These are phyloP conservation scores for Lentinula detonsa DNA, from an alignment of 768 basidiomycete genomes.

Conservation along the genomic window DNA sequence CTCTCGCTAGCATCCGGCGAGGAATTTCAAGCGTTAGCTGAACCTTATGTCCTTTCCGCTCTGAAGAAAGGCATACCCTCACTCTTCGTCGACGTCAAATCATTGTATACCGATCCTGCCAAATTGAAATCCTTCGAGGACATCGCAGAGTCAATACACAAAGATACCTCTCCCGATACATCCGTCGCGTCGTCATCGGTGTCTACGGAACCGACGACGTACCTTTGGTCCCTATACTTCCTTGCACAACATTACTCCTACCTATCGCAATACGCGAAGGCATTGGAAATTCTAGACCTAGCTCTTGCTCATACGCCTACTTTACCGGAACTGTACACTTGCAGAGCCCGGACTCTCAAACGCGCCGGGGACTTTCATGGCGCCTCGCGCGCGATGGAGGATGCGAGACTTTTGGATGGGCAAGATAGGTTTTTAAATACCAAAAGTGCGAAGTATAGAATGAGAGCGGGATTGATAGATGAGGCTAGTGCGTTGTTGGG, in stretches of 20 bases:
- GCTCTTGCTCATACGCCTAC: constrained; percentile 89
- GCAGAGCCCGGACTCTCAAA: constrained; percentile 80
- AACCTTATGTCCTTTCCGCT: constrained; percentile 61
- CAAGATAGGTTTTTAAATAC: constrained; percentile 96
- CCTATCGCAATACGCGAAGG: constrained; percentile 41
- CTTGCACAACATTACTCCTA: constrained; percentile 85
- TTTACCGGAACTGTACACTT: constrained; percentile 82
- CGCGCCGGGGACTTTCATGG: constrained; percentile 74
- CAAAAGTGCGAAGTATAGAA: constrained; percentile 85
- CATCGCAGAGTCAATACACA: constrained; percentile 47
- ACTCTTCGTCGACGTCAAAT: constrained; percentile 87
- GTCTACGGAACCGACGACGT: constrained; percentile 62
- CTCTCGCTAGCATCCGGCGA: constrained; percentile 64
- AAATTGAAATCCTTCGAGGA: constrained; percentile 69
- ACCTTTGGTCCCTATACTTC: constrained; percentile 95
- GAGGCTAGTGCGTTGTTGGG: constrained; percentile 73
- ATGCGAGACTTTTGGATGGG: constrained; percentile 79
- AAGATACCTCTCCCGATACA: constrained; percentile 25
- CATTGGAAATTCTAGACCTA: constrained; percentile 55
- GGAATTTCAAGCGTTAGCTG: constrained; percentile 58
- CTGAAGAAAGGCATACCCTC: constrained; percentile 88
- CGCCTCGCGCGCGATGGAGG: constrained; percentile 72
- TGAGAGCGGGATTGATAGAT: constrained; percentile 75
- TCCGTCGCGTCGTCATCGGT: constrained; percentile 15
- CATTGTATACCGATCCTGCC: constrained; percentile 58